A percentile compares a stretch with the other conserved stretches of the same genome.
Evolutionary conservation across 2,329 filamentous ascomycete species (phyloP).

Genomic region (Verruconis gallopava): DNA sequence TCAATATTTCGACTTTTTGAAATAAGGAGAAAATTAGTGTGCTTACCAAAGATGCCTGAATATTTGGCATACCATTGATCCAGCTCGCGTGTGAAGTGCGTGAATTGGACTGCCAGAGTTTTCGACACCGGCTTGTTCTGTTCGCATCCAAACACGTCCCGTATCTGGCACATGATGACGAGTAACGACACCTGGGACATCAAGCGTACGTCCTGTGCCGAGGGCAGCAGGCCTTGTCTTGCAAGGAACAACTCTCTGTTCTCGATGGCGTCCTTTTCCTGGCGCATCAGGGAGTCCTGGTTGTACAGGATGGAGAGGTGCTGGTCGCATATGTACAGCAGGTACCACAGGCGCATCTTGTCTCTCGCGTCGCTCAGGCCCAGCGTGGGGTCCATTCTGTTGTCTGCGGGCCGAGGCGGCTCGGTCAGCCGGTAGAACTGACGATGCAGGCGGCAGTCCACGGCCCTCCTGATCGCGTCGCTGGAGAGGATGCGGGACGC

Average conservation of each 20-base stretch:
- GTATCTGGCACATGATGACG: conserved; percentile 42
- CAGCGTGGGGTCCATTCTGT: neutral
- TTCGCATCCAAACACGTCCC: conserved; percentile 44
- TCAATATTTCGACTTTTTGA: conserved; percentile 10
- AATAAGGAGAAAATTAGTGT: conserved; percentile 14
- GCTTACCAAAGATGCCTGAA: conserved; percentile 31
- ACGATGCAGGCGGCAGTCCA: conserved; percentile 12
- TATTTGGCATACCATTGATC: conserved; percentile 40
- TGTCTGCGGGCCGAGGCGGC: neutral
- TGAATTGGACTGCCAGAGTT: conserved; percentile 40
- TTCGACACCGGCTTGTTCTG: conserved; percentile 38
- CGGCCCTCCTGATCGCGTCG: neutral
- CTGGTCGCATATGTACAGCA: conserved; percentile 52
- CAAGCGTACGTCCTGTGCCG: neutral
- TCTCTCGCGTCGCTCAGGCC: neutral
- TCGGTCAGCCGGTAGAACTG: neutral
- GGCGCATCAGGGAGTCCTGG: conserved; percentile 44
- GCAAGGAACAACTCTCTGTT: conserved; percentile 37
- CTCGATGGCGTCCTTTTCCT: conserved; percentile 40
- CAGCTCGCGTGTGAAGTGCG: conserved; percentile 26
- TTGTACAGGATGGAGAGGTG: conserved; percentile 52
- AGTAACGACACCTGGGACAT: conserved; percentile 26
- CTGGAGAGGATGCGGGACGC: neutral
- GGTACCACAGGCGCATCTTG: conserved; percentile 7
- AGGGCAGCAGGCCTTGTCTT: neutral